These are phyloP conservation scores for Fusarium avenaceum DNA, from an alignment of 2,329 filamentous ascomycete species.

Conservation along the genomic window DNA sequence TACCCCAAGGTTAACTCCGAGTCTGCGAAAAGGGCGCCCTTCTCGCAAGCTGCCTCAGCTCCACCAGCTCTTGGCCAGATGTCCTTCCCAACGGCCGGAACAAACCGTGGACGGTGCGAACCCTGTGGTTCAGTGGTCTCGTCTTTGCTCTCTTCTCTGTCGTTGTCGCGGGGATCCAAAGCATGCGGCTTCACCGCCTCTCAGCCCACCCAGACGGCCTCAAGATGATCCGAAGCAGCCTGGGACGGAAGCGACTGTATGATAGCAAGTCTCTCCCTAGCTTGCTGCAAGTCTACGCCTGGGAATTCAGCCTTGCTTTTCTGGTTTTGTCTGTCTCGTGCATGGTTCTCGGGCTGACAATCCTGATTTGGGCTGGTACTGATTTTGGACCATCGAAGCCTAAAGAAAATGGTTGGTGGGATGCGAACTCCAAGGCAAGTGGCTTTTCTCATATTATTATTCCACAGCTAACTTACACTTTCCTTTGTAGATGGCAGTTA, in stretches of 20 bases:
- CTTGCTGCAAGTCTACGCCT: constrained; percentile 18
- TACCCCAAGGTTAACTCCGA: not conserved
- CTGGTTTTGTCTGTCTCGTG: constrained; percentile 12
- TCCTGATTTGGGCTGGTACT: constrained; percentile 20
- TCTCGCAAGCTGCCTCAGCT: constrained; percentile 23
- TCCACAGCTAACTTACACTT: not conserved
- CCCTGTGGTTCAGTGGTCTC: constrained; percentile 13
- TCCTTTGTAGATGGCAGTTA: constrained; percentile 10
- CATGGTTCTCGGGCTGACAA: constrained; percentile 11
- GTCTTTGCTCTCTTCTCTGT: constrained; percentile 25
- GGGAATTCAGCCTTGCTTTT: constrained; percentile 26
- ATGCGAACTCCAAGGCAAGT: constrained; percentile 16
- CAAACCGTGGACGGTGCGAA: constrained; percentile 18
- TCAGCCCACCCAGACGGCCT: constrained; percentile 20
- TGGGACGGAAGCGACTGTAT: constrained; percentile 4
- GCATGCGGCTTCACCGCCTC: constrained; percentile 23
- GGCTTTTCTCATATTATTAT: not conserved
- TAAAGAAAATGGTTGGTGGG: constrained; percentile 10
- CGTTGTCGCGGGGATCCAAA: constrained; percentile 14
- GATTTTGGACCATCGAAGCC: constrained; percentile 5
- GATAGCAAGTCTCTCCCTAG: constrained; percentile 1
- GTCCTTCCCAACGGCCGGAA: constrained; percentile 15
- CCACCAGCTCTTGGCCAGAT: constrained; percentile 21
- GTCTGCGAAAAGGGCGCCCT: constrained; percentile 11
- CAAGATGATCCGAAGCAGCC: constrained; percentile 6